Evolutionary conservation across 805 yeast species (phyloP).

Genomic region (Schwanniomyces yamadae): DNA sequence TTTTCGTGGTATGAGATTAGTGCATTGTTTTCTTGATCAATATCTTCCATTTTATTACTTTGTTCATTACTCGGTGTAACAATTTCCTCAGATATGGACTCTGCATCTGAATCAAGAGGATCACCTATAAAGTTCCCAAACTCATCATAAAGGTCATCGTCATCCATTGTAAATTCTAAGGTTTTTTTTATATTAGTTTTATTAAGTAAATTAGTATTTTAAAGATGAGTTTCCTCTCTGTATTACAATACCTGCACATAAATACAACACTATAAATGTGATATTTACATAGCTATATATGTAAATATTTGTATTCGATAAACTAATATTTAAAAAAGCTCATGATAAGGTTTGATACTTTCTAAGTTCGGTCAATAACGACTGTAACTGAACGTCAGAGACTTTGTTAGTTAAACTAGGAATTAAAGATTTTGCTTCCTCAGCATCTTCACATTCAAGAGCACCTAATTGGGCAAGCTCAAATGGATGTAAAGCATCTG

Average conservation of each 20-base stretch:
- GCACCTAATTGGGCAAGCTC: conserved; percentile 92
- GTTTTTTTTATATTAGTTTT: no score
- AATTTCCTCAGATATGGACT: conserved; percentile 16
- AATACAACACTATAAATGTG: no score
- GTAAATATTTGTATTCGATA: no score
- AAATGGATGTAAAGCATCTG: conserved; percentile 78
- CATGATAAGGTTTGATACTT: conserved; percentile 46
- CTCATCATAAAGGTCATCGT: conserved; percentile 72
- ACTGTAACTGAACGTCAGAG: conserved; percentile 82
- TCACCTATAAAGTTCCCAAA: conserved; percentile 69
- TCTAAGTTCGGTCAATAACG: conserved; percentile 82
- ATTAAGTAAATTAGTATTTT: no score
- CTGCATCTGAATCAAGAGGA: conserved; percentile 47
- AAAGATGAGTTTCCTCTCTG: no score
- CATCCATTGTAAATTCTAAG: conserved; percentile 51
- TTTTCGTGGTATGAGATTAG: conserved; percentile 7
- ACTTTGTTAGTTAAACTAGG: conserved; percentile 84
- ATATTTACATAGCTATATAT: no score
- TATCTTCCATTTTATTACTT: conserved; percentile 1
- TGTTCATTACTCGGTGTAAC: conserved; percentile 2
- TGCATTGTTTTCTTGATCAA: conserved; percentile 10
- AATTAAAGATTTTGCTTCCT: conserved; percentile 91
- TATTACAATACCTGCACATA: no score
- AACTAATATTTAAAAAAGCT: not conserved
- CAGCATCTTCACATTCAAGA: conserved; percentile 92